Percentiles rank a stretch among this genome's conserved stretches.
These are phyloP conservation scores for Xylaria scruposa DNA, from an alignment of 495 filamentous ascomycete species.

Conservation along the genomic window DNA sequence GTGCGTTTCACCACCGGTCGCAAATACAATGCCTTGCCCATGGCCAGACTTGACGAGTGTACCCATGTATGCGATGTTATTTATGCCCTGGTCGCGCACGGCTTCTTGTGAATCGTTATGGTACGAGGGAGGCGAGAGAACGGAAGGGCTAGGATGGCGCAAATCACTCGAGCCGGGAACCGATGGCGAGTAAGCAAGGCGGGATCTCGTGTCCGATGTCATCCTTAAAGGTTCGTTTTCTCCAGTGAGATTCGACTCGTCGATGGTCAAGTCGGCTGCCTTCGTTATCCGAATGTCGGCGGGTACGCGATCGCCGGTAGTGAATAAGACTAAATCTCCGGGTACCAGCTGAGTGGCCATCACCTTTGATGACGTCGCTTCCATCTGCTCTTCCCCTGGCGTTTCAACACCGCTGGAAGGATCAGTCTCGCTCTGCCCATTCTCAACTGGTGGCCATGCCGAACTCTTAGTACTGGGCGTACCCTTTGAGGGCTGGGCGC, in stretches of 20 bases:
- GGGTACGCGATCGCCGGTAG: slow-evolving; percentile 94
- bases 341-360: slow-evolving; percentile 86
- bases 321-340: slow-evolving; percentile 90
- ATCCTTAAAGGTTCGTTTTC: slow-evolving; percentile 94
- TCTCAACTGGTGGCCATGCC: slow-evolving; percentile 52
- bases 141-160: slow-evolving; percentile 48
- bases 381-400: slow-evolving; percentile 60
- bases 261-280: slow-evolving; percentile 85
- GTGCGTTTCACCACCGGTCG: slow-evolving; percentile 89
- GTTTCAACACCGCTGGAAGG: slow-evolving; percentile 43
- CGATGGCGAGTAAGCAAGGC: slow-evolving; percentile 46
- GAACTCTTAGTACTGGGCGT: slow-evolving; percentile 40
- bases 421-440: slow-evolving; percentile 39
- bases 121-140: slow-evolving; percentile 35
- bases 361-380: slow-evolving; percentile 80
- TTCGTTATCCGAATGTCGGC: slow-evolving; percentile 95
- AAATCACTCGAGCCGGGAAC: slow-evolving; percentile 34
- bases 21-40: slow-evolving; percentile 93
- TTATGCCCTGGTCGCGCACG: slow-evolving; percentile 39
- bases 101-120: slow-evolving; percentile 39
- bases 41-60: slow-evolving; percentile 96
- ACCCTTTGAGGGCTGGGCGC: slow-evolving; percentile 55
- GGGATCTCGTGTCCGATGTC: slow-evolving; percentile 71
- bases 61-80: slow-evolving; percentile 97
- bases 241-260: slow-evolving; percentile 96